These are phyloP conservation scores for Candolleomyces efflorescens DNA, from an alignment of 768 basidiomycete species.

Conservation along the genomic window DNA sequence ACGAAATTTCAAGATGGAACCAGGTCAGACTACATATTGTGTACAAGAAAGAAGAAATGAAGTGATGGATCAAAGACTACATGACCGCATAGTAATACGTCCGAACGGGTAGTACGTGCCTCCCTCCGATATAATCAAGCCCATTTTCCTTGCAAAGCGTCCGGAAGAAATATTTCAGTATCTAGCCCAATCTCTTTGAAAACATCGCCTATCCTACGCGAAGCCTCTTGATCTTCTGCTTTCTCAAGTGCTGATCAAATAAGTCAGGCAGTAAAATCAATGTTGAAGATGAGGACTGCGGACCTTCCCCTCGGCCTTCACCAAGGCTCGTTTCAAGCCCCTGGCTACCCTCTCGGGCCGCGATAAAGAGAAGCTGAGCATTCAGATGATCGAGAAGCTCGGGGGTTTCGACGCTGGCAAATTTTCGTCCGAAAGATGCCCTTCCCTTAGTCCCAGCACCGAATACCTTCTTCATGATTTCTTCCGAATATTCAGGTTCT, in stretches of 20 bases:
- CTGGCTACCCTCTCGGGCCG: constrained; percentile 42
- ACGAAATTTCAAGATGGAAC: too few relatives aligned
- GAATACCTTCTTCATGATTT: constrained; percentile 46
- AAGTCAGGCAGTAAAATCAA: neutral
- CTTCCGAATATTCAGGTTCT: constrained; percentile 41
- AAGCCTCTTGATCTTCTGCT: constrained; percentile 33
- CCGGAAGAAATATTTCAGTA: constrained; percentile 35
- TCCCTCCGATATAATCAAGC: constrained; percentile 13
- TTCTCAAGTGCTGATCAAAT: constrained; percentile 32
- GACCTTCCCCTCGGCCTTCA: constrained; percentile 48
- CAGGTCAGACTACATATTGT: too few relatives aligned
- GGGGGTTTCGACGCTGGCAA: constrained; percentile 45
- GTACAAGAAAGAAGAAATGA: too few relatives aligned
- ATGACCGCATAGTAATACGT: too few relatives aligned
- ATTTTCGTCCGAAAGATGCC: constrained; percentile 45
- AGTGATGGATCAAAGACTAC: too few relatives aligned
- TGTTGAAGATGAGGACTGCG: constrained; percentile 10
- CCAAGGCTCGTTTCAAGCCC: constrained; percentile 48
- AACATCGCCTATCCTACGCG: constrained; percentile 34
- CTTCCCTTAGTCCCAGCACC: constrained; percentile 25
- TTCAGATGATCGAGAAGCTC: constrained; percentile 54
- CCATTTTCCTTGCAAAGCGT: constrained; percentile 51
- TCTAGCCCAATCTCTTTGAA: constrained; percentile 45
- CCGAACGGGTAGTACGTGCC: too few relatives aligned
- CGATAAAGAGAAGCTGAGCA: constrained; percentile 51